phyloP scores from a whole-genome alignment of 1,284 basidiomycete species.

The Ceratobasidium sp. region DNA sequence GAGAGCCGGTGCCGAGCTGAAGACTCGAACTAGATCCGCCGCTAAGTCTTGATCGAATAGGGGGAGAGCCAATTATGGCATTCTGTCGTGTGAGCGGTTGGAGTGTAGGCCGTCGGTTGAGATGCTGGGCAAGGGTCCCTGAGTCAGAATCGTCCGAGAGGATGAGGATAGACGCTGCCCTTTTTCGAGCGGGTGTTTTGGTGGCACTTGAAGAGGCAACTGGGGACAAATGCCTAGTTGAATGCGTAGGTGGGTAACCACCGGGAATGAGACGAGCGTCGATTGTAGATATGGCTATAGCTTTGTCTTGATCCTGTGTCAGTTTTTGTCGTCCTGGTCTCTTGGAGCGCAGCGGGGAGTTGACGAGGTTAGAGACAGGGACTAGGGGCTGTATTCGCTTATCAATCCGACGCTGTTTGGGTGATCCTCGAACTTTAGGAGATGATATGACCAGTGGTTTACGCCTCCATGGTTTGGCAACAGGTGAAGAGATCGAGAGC shows the following conservation, averaged over 20 bases:
- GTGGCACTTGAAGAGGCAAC: neutral
- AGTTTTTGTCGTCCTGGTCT: neutral
- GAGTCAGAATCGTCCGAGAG: constrained; percentile 22
- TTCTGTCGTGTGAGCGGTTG: constrained; percentile 34
- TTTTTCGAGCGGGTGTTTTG: neutral
- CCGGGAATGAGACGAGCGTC: neutral
- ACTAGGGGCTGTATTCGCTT: constrained; percentile 6
- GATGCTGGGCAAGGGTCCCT: neutral
- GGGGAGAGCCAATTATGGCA: constrained; percentile 34
- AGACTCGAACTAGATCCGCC: neutral
- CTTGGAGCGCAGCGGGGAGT: neutral
- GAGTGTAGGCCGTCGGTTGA: neutral
- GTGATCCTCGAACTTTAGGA: constrained; percentile 34
- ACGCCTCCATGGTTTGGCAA: constrained; percentile 31
- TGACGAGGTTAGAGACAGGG: neutral
- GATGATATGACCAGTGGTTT: constrained; percentile 29
- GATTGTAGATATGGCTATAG: constrained; percentile 6
- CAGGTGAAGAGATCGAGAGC: constrained; percentile 22
- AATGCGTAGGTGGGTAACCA: constrained; percentile 13
- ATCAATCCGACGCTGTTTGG: constrained; percentile 25
- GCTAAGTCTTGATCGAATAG: constrained; percentile 17
- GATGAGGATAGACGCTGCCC: neutral
- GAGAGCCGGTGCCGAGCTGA: neutral
- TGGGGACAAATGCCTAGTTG: neutral
- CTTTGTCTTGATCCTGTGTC: neutral